Conservation (phyloP, 352 stramenopile species). For the Globisporangium lucens region DNA sequence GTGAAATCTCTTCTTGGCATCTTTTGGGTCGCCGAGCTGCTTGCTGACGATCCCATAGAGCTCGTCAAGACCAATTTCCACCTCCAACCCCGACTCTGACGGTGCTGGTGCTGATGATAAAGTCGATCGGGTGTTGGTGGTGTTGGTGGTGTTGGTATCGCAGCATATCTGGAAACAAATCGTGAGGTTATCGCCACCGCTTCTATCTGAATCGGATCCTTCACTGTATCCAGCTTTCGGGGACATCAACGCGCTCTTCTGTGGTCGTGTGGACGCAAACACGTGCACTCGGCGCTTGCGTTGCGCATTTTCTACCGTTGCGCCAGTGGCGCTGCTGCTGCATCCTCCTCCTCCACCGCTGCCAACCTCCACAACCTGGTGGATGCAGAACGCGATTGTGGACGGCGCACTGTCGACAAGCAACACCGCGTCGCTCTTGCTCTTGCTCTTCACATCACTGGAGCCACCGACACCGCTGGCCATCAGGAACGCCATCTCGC, state of each 20-base stretch:
- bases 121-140: neutral
- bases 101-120: neutral
- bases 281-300: slow-evolving; percentile 31
- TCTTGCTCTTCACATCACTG: slow-evolving; percentile 5
- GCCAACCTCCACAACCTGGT: slow-evolving; percentile 29
- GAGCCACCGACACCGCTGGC: slow-evolving; percentile 16
- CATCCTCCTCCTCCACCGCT: too few relatives aligned
- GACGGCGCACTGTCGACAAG: slow-evolving; percentile 22
- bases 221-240: neutral
- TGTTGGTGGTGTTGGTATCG: slow-evolving; percentile 1
- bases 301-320: neutral
- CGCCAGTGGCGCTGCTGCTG: neutral
- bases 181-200: slow-evolving; percentile 10
- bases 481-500: slow-evolving; percentile 55
- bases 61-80: slow-evolving; percentile 25
- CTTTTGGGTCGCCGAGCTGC: neutral
- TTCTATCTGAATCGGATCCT: neutral
- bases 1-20: slow-evolving; percentile 1
- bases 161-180: slow-evolving; percentile 36
- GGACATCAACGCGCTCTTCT: slow-evolving; percentile 3
- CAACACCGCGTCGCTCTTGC: slow-evolving; percentile 20
- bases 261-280: slow-evolving; percentile 31
- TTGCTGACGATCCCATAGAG: slow-evolving; percentile 25
- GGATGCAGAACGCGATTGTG: slow-evolving; percentile 40
- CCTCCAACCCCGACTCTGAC: slow-evolving; percentile 21